Evolutionary conservation across 305 asterid genomes (phyloP), one percentile per base, ranked within the genome.

Genomic region (Fraxinus velutina): DNA sequence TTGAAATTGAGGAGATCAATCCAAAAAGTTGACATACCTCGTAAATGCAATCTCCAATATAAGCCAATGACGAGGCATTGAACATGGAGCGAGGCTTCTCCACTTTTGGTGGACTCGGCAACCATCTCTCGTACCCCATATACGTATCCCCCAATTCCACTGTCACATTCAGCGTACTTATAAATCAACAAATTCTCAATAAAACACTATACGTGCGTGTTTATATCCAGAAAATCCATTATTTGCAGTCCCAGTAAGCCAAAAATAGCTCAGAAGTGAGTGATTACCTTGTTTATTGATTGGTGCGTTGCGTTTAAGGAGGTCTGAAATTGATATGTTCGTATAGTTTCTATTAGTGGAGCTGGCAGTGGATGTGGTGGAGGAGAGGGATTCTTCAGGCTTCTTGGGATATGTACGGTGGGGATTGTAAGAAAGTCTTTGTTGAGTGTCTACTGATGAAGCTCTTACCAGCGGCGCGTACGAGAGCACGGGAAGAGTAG

Each of bases 11-110:
- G 10, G 8, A 78, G 34, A 64, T 44, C 34, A 66, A 29, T 68
- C 74, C 37, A 17, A 13, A 68, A 68, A 13, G 37, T 33, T 68
- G 33, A 57, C 73, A 19, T 27, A 94, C 98, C 97, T 93, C 99
- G 12, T 90, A 93, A 82, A 95, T 92, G 90, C 99, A 87, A 87
- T 95, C 98, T 74, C 99, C 98, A 73, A 95, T 84, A 71, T 93
- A 95, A 85, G 99, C 99, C 77, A 95, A 89, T 22, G 97, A 88
- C n/a, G 95, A 97, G 0, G 99, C 96, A 85, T 93, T 95, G 78
- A 92, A 88, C 73, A 87, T 87, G 1, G 99, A 93, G 36, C 97
- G 95, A 75, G 99, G 97, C 88, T 93, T 95, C 89, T 92, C 93
- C 85, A 88, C 95, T 85, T 87, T 92, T 0, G 96, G 99, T 15